Percentiles rank a stretch among this genome's conserved stretches.
phyloP scores from a whole-genome alignment of 495 filamentous ascomycete species.

The Aspergillus conjunctus region DNA sequence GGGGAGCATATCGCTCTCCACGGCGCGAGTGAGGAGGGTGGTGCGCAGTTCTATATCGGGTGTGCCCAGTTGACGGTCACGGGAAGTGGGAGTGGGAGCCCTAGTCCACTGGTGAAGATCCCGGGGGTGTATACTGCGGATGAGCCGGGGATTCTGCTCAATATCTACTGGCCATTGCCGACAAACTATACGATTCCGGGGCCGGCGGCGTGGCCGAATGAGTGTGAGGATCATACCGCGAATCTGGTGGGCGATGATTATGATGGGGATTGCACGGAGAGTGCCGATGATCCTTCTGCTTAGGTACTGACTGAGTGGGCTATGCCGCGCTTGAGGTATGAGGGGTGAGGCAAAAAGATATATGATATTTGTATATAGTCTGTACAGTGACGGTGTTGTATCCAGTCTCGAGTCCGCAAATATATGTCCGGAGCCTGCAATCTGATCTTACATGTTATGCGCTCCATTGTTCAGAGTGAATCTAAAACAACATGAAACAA shows the following conservation, averaged over 20 bases:
- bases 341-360: background rate
- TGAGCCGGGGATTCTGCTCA: conserved; percentile 16
- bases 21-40: conserved; percentile 2
- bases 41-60: conserved; percentile 14
- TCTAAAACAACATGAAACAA: too few species aligned
- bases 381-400: background rate
- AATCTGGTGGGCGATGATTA: background rate
- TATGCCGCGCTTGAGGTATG: background rate
- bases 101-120: conserved; percentile 10
- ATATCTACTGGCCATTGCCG: conserved; percentile 7
- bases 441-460: too few species aligned
- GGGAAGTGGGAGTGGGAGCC: conserved; percentile 10
- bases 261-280: conserved; percentile 17
- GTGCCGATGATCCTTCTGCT: background rate
- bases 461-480: too few species aligned
- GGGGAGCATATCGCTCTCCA: conserved; percentile 14
- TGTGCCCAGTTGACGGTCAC: conserved; percentile 18
- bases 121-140: conserved; percentile 13
- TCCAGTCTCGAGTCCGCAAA: background rate
- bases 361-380: background rate
- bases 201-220: conserved; percentile 12
- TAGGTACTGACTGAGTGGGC: background rate
- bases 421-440: too few species aligned
- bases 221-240: conserved; percentile 12
- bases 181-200: conserved; percentile 13